These are phyloP conservation scores for Saturnispora sanitii DNA, from an alignment of 805 yeast genomes.

Conservation along the genomic window DNA sequence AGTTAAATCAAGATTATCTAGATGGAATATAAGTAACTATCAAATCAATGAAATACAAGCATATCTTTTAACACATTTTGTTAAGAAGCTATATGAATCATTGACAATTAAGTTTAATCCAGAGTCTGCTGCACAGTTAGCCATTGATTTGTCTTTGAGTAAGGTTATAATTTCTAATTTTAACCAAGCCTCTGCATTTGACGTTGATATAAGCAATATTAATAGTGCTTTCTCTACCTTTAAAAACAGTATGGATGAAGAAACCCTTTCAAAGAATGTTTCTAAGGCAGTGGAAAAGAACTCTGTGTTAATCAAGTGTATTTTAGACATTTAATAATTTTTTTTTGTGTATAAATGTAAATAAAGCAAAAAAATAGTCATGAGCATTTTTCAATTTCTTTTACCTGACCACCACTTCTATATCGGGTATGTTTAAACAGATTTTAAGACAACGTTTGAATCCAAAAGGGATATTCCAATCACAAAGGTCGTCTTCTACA, in stretches of 20 bases:
- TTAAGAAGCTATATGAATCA: conserved; percentile 5
- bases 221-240: neutral
- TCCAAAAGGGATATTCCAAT: neutral
- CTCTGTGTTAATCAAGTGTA: conserved; percentile 3
- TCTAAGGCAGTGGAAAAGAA: neutral
- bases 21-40: conserved; percentile 4
- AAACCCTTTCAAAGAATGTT: neutral
- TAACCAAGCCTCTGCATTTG: neutral
- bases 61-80: conserved; percentile 2
- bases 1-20: conserved; percentile 20
- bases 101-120: conserved; percentile 1
- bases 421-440: conserved; percentile 1
- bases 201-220: neutral
- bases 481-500: neutral
- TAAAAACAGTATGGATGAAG: neutral
- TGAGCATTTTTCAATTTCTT: neutral
- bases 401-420: neutral
- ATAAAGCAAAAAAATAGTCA: neutral
- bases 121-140: conserved; percentile 1
- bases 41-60: conserved; percentile 5
- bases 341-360: neutral
- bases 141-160: conserved; percentile 1
- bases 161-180: conserved; percentile 1
- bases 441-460: neutral
- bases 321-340: conserved; percentile 1